Base-by-base conservation (phyloP, 305 asterid genomes). In the Fraxinus xanthoxyloides region DNA sequence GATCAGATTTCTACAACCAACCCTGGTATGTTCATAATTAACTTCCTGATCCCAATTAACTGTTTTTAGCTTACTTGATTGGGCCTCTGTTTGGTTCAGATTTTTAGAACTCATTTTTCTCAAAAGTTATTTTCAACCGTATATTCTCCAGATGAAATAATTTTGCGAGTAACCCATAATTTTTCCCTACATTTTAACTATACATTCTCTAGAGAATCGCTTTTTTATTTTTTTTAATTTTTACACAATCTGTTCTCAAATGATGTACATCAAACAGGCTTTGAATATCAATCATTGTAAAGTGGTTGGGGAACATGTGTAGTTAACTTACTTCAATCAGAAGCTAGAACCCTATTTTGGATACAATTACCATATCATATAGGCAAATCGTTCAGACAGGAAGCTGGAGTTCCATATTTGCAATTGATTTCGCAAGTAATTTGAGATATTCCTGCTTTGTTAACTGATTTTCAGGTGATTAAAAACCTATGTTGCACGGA, bases 1-100 rank as follows among this genome's bases (percentile, higher is more conserved):
- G 93, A 75, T 90, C 99, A 26, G 98, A 96, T 72, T 94, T 94
- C 91, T 94, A 86, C 89, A 89, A 84, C 87, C 99, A 96, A 80
- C 95, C 99, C 70, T 93, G 99, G 97, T 94, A 95, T 76, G 90
- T 79, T 75, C 72, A 48, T 48, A 10, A 40, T 69, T 56, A 1
- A 5, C 21, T 75, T 78, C 76, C 46, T 48, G 19, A 59, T 82
- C 51, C 17, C 72, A 24, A 24, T 51, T 51, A 17, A 32, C 23
- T 78, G 26, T 61, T 36, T 3, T 26, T 24, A 63, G 24, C 61
- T 77, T 65, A 38, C 65, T 83, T 43, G 15, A 46, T 40, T 17
- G 23, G 24, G 70, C 15, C 30, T 72, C 31, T 12, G 21, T 46
- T 77, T 35, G 5, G 24, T 77, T 46, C 61, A 48, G 61, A 48